A percentile compares a stretch with the other conserved stretches of the same genome.
Evolutionary conservation across 306 rosid species (phyloP).

Genomic region (Medicago arabica): DNA sequence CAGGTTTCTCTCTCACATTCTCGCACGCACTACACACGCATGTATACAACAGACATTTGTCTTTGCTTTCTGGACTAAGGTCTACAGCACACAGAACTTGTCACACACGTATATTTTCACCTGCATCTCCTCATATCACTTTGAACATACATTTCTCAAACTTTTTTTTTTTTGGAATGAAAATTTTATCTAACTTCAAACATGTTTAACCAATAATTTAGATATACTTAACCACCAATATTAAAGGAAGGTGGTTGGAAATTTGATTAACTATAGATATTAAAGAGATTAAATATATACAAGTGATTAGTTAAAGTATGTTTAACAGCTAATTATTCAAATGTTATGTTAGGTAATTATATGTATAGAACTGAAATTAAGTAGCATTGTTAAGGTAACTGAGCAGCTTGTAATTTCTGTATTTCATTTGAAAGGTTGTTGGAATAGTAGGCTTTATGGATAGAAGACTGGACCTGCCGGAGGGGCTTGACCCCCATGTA

Average conservation of each 20-base stretch:
- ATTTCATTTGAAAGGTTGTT: conserved; percentile 63
- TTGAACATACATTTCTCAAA: not conserved
- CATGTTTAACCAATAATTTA: not conserved
- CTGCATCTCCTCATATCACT: conserved; percentile 2
- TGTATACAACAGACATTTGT: not conserved
- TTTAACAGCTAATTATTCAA: conserved; percentile 9
- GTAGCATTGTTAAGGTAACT: conserved; percentile 10
- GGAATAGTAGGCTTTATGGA: conserved; percentile 88
- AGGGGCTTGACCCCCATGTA: conserved; percentile 64
- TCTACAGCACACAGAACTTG: not conserved
- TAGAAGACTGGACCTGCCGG: conserved; percentile 76
- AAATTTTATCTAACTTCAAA: not conserved
- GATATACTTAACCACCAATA: conserved; percentile 1
- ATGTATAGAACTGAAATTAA: not conserved
- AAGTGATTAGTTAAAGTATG: conserved; percentile 13
- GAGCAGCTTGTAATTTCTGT: conserved; percentile 14
- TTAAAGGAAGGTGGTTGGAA: no score
- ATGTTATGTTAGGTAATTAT: not conserved
- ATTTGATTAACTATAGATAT: no score
- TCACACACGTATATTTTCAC: not conserved
- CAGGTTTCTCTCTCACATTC: conserved; percentile 60
- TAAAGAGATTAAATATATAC: conserved; percentile 5
- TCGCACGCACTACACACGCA: not conserved
- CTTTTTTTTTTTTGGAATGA: not conserved
- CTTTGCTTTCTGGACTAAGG: not conserved